Evolutionary conservation across 2,329 filamentous ascomycete species (phyloP).

Genomic region (Diaporthe citriasiana): DNA sequence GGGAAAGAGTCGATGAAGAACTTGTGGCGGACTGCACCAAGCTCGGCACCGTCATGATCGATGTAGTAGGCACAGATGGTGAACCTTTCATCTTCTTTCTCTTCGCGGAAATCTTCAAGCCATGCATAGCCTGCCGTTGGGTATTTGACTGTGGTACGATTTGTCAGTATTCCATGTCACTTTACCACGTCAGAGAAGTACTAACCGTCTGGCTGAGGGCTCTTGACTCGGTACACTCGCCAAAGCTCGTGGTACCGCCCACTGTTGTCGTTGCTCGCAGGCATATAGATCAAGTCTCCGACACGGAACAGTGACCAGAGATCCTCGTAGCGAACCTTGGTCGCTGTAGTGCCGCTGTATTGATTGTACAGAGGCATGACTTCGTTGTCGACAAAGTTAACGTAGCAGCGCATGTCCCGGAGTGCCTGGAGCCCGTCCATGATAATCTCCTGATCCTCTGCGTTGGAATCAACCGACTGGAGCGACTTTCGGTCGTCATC

Average conservation of each 20-base stretch:
- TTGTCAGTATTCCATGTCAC: neutral
- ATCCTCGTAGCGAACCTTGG: slow-evolving; percentile 35
- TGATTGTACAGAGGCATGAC: slow-evolving; percentile 33
- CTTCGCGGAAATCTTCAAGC: slow-evolving; percentile 23
- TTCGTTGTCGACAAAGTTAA: slow-evolving; percentile 21
- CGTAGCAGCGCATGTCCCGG: slow-evolving; percentile 36
- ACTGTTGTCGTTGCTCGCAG: slow-evolving; percentile 25
- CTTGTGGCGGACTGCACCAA: slow-evolving; percentile 14
- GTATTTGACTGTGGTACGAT: neutral
- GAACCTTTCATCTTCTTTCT: neutral
- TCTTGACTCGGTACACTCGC: slow-evolving; percentile 19
- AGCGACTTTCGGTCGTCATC: slow-evolving; percentile 24
- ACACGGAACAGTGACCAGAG: slow-evolving; percentile 36
- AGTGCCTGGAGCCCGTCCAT: slow-evolving; percentile 22
- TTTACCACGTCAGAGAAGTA: neutral
- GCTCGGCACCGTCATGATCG: slow-evolving; percentile 31
- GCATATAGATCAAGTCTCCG: slow-evolving; percentile 38
- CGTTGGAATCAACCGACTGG: slow-evolving; percentile 16
- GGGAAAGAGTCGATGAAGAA: slow-evolving; percentile 18
- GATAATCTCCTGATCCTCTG: slow-evolving; percentile 22
- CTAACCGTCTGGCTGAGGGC: slow-evolving; percentile 24
- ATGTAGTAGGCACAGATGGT: slow-evolving; percentile 34
- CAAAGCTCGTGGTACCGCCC: slow-evolving; percentile 35
- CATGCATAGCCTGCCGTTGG: slow-evolving; percentile 21
- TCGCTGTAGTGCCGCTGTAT: neutral